Evolutionary conservation across 352 stramenopile species (phyloP).

Genomic region (Pythium brachiatum): DNA sequence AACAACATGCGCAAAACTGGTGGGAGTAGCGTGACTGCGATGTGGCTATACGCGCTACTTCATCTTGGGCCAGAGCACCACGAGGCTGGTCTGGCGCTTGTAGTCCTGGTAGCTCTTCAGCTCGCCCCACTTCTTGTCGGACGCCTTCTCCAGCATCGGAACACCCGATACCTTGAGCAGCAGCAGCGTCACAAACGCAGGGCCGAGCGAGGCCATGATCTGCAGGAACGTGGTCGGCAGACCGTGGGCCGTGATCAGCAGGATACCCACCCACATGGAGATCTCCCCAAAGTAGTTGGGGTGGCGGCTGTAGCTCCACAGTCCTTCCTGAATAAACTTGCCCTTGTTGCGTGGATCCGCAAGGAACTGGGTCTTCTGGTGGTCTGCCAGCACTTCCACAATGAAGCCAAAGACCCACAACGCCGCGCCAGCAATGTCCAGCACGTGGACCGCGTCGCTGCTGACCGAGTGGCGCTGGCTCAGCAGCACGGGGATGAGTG

Average conservation of each 20-base stretch:
- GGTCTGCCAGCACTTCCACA: slow-evolving; percentile 73
- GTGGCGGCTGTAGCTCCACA: slow-evolving; percentile 90
- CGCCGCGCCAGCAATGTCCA: slow-evolving; percentile 44
- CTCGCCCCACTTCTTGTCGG: slow-evolving; percentile 65
- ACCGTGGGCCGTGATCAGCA: slow-evolving; percentile 43
- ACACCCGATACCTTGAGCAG: slow-evolving; percentile 72
- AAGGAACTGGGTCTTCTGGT: slow-evolving; percentile 82
- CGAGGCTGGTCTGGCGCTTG: slow-evolving; percentile 64
- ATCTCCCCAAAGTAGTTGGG: slow-evolving; percentile 94
- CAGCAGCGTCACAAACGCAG: slow-evolving; percentile 70
- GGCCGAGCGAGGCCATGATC: slow-evolving; percentile 46
- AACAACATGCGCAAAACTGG: too few species aligned
- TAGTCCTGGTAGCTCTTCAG: slow-evolving; percentile 72
- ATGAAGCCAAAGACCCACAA: slow-evolving; percentile 72
- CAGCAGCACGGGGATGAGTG: slow-evolving; percentile 64
- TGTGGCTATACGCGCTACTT: not conserved
- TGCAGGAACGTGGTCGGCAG: slow-evolving; percentile 37
- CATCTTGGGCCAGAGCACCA: slow-evolving; percentile 42
- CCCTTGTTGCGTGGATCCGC: slow-evolving; percentile 57
- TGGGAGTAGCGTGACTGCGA: too few species aligned
- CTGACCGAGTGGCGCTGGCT: slow-evolving; percentile 36
- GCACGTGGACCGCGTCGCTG: slow-evolving; percentile 18
- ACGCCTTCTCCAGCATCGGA: slow-evolving; percentile 71
- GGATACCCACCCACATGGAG: slow-evolving; percentile 83
- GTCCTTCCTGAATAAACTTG: slow-evolving; percentile 75